Base-by-base conservation (phyloP, 2,329 filamentous ascomycete genomes). In the Dryadomyces quercivorus region DNA sequence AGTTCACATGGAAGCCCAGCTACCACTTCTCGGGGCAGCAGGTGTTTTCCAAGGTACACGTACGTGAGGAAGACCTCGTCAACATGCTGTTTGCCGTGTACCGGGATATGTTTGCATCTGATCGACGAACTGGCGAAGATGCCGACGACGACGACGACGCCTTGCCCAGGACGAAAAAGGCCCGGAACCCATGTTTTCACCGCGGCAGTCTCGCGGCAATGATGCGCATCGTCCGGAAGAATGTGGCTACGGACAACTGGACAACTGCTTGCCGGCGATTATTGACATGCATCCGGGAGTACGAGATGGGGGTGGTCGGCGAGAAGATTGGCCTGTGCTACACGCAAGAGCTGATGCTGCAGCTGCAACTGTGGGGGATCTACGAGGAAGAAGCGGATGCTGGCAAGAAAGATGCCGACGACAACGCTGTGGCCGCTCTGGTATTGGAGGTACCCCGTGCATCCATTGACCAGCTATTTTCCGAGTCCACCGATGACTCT, bases 11-110 rank as follows among this genome's bases (percentile, higher is more conserved):
- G 70, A 71, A 68, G 58, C 63, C 63, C 9, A 64, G 64, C 34
- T 61, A 63, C 45, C 61, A 64, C n/a, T 60, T 72, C 21, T 64
- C 65, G 16, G 3, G 51, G 20, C 34, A 50, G 34, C 58, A 54
- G 31, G 16, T 12, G 22, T 42, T n/a, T 13, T 7, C 18, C 31
- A 49, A 43, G n/a, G 20, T 61, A 12, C 36, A 58, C 59, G 22
- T 75, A 15, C 67, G 72, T 0, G 60, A 68, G 0, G 58, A 66
- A 2, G 62, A 68, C 9, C 63, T 80, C 1, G 68, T 68, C 2
- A 58, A 58, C 3, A 57, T 72, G 10, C 57, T 77, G 2, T 70
- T 72, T 52, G 55, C 65, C 3, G 58, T 75, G 2, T 78, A 77
- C 59, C 58, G 66, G 13, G 60, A 67, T 8, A 74, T 79, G 68